Evolutionary conservation across 495 filamentous ascomycete genomes (phyloP), one percentile per base, ranked within the genome.

Genomic region (Jackrogersella minutella): DNA sequence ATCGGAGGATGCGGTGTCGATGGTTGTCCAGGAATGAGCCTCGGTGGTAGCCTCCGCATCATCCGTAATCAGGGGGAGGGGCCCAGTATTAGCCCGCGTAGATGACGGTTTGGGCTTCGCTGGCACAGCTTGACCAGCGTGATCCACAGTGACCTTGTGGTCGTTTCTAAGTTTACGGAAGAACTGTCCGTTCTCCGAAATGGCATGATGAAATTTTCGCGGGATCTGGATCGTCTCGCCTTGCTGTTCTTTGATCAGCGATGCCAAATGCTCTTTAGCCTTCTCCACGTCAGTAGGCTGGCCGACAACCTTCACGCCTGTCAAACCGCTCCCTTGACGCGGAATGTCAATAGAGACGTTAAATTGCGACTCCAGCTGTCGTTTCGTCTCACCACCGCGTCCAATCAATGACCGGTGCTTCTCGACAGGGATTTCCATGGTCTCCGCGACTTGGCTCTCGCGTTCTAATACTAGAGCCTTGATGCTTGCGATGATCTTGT

Each of bases 381-480:
- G 89, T 63, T 93, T 88, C 33, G 87, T 88, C 52, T 95, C 92
- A 53, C 95, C 95, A 60, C 93, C 93, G 36, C 92, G 91, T 43
- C 95, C 95, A 69, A 99, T 97, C 11, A 99, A 84, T 8, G 91
- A 82, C 30, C 93, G 86, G 74, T 98, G 96, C 80, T 96, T 97
- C 55, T 93, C 88, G 3, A 87, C 86, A 19, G 92, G 87, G 17
- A 98, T 88, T 3, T 96, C 92, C 39, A 97, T 60, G n/a, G 77
- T 81, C 60, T 89, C 89, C 3, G 86, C 88, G 24, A 89, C 85
- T 73, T 96, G 90, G 68, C 86, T 91, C 68, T 91, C 87, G 22
- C 91, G 89, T 75, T 97, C 87, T 16, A 84, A 78, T 33, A 97
- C 91, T 39, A 95, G 89, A 19, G 85, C 79, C 68, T 93, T 73